Percentiles rank a stretch among this genome's conserved stretches.
Conservation (phyloP, 78 protist genomes). For the Chrysochromulina parva region DNA sequence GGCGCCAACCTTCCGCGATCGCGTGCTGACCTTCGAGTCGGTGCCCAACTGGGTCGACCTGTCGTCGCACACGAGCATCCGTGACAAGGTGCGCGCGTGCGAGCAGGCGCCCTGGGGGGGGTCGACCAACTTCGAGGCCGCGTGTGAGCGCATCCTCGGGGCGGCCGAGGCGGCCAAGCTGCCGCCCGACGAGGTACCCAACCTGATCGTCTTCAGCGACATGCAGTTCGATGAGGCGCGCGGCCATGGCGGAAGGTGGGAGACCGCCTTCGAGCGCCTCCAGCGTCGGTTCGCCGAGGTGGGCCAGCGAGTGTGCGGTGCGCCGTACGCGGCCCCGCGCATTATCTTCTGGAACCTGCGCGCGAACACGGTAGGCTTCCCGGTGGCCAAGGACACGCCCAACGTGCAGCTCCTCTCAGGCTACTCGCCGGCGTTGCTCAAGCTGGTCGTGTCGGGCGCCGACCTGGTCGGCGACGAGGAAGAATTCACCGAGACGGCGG, state of each 20-base stretch:
- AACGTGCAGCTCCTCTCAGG: background rate
- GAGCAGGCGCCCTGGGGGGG: background rate
- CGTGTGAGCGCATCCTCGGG: background rate
- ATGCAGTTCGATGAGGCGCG: background rate
- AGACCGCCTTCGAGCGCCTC: background rate
- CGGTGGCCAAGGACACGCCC: background rate
- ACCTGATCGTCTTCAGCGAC: background rate
- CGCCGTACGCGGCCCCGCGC: background rate
- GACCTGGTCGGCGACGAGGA: background rate
- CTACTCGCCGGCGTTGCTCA: background rate
- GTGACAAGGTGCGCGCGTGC: background rate
- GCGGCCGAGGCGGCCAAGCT: background rate
- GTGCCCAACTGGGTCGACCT: background rate
- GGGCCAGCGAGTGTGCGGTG: background rate
- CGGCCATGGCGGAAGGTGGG: background rate
- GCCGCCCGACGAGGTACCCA: background rate
- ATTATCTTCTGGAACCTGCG: constrained; percentile 4
- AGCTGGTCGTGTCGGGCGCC: background rate
- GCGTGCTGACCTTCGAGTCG: background rate
- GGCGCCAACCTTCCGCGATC: background rate
- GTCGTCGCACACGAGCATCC: background rate
- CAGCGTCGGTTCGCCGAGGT: background rate
- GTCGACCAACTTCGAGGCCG: background rate
- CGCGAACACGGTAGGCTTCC: background rate
- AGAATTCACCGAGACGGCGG: background rate